Evolutionary conservation across 1,284 basidiomycete genomes (phyloP), one percentile per base, ranked within the genome.

Genomic region (Exobasidium rhododendri): DNA sequence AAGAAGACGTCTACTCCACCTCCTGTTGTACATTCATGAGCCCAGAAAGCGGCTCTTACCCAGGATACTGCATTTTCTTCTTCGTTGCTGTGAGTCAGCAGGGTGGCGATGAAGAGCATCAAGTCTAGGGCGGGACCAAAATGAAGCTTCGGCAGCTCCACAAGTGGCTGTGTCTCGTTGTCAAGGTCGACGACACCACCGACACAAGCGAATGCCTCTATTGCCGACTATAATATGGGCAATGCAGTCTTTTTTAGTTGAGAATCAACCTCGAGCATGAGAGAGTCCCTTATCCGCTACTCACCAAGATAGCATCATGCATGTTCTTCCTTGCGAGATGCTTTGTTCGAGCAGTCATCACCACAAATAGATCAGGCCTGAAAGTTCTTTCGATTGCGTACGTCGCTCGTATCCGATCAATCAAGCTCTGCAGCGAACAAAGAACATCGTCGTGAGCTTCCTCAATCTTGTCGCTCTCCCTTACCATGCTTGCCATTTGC

Each of bases 361-460:
- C 29, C 3, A 29, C n/a, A 7, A 53, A 32, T 14, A 78, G 53
- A 54, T 75, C 75, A 17, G 76, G 76, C 28, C 70, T 59, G 20
- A 78, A 56, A 0, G 50, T 45, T 10, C 76, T 56, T 0, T 55
- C 52, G 2, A 45, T 32, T n/a, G 62, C 31, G 52, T 77, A 78
- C 26, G 77, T 79, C 4, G 53, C 47, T 14, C 70, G 60, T 10
- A 79, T 59, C n/a, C 68, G 59, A 0, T 59, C 60, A 4, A 62
- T 58, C 35, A 74, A 60, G n/a, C 66, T 67, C 28, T 59, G n/a
- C 26, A 79, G 55, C 28, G 71, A 66, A 17, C 46, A 59, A 0
- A 58, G 66, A 28, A 78, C 40, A 44, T 79, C 77, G 17, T 55
- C 57, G 31, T 77, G 74, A 35, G 69, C 68, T 10, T 75, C 69